Evolutionary conservation across 1,284 basidiomycete species (phyloP).

Genomic region (Serendipita sp.): DNA sequence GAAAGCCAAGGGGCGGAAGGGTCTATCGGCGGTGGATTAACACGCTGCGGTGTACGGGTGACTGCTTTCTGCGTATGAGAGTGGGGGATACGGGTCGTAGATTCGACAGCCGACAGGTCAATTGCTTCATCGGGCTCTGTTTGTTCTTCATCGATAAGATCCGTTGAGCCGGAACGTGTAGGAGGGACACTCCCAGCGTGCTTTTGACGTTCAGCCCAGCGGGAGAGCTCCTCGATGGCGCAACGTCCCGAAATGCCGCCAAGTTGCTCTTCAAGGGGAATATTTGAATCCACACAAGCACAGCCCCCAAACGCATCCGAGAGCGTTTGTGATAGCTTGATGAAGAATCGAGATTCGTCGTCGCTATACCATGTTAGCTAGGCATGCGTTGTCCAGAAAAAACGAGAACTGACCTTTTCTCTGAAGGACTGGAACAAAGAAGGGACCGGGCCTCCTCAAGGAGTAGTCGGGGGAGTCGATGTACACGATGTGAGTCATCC

Average conservation of each 20-base stretch:
- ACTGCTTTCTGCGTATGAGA: not conserved
- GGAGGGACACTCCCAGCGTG: not conserved
- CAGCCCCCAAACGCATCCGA: not conserved
- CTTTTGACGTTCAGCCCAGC: not conserved
- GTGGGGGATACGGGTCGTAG: not conserved
- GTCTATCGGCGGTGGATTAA: not conserved
- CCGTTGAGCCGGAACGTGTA: not conserved
- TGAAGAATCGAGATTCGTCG: not conserved
- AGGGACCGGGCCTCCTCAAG: not conserved
- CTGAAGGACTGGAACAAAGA: not conserved
- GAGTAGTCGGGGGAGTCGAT: conserved; percentile 61
- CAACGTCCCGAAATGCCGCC: not conserved
- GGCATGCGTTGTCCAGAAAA: not conserved
- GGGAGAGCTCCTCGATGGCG: not conserved
- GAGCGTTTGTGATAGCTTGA: not conserved
- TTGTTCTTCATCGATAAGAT: not conserved
- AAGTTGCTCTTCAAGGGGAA: not conserved
- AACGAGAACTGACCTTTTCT: not conserved
- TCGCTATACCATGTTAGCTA: not conserved
- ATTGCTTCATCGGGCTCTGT: not conserved
- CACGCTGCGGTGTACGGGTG: not conserved
- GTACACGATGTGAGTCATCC: conserved; percentile 85
- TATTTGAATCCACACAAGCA: not conserved
- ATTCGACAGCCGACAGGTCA: not conserved
- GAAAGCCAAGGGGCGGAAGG: not conserved